Conservation (phyloP, 306 rosid species). For the Cucumis hystrix region DNA sequence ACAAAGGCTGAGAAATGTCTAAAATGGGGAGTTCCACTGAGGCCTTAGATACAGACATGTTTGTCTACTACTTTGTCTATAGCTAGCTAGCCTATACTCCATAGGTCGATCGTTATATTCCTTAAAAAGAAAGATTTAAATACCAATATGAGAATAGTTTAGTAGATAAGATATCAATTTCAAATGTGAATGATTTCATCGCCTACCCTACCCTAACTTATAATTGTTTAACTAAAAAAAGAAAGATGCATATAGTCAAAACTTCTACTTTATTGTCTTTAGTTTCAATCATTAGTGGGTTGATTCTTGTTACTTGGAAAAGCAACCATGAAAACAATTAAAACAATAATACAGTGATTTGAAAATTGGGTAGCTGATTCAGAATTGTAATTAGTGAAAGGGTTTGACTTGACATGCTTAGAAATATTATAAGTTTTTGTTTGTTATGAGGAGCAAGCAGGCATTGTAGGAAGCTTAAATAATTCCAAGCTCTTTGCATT, state of each 20-base stretch:
- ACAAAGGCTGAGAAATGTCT: constrained; percentile 65
- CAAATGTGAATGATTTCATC: too few relatives aligned
- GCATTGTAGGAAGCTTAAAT: constrained; percentile 4
- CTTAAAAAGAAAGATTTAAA: background rate
- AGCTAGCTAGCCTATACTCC: background rate
- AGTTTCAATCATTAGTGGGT: constrained; percentile 5
- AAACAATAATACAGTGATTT: background rate
- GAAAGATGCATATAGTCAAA: background rate
- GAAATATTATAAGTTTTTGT: background rate
- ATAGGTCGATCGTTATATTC: background rate
- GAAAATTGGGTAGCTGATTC: background rate
- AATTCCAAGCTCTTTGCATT: background rate
- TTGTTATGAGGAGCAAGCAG: constrained; percentile 1
- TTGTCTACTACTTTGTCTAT: constrained; percentile 10
- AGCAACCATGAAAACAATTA: background rate
- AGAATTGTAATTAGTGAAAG: constrained; percentile 2
- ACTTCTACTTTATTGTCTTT: background rate
- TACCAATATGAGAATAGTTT: background rate
- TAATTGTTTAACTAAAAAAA: background rate
- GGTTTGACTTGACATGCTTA: background rate
- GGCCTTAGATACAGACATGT: constrained; percentile 37
- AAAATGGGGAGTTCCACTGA: constrained; percentile 58
- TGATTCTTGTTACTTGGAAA: constrained; percentile 3
- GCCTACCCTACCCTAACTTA: too few relatives aligned
- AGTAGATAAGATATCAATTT: too few relatives aligned